A percentile compares a stretch with the other conserved stretches of the same genome.
Conservation (phyloP, 306 rosid species). For the Rosa rugosa region DNA sequence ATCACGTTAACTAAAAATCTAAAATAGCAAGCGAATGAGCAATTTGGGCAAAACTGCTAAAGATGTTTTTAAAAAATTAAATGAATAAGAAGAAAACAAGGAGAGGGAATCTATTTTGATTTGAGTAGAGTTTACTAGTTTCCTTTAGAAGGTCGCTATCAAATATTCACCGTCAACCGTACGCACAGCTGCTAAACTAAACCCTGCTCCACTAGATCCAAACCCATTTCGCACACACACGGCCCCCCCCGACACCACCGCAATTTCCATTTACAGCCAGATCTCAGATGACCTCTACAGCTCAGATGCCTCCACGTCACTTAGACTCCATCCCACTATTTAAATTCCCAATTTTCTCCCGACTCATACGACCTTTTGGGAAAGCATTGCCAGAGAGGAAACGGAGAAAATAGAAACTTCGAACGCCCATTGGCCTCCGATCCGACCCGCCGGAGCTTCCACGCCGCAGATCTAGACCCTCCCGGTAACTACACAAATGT, state of each 20-base stretch:
- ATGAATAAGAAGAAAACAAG: not conserved
- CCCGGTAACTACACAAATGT: conserved; percentile 15
- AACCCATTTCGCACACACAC: not conserved
- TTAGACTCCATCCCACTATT: not conserved
- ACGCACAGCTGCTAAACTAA: conserved; percentile 15
- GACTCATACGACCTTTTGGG: not conserved
- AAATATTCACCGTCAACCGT: conserved; percentile 14
- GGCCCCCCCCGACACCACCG: conserved; percentile 1
- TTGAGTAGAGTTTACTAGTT: not conserved
- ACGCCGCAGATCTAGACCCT: conserved; percentile 45
- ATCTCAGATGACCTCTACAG: conserved; percentile 22
- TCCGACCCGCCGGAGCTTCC: conserved; percentile 12
- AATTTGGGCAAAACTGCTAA: too few relatives aligned
- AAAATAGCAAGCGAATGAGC: too few relatives aligned
- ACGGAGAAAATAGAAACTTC: not conserved
- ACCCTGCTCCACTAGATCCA: not conserved
- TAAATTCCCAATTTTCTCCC: conserved; percentile 7
- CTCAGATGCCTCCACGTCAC: conserved; percentile 17
- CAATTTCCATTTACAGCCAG: conserved; percentile 4
- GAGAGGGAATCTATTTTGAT: not conserved
- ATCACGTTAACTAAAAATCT: too few relatives aligned
- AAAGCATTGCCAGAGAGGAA: not conserved
- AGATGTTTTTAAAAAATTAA: not conserved
- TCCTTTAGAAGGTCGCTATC: conserved; percentile 5
- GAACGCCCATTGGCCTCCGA: conserved; percentile 16